Evolutionary conservation across 352 stramenopile species (phyloP), one percentile per base, ranked within the genome.

Genomic region (Globisporangium recalcitrans): DNA sequence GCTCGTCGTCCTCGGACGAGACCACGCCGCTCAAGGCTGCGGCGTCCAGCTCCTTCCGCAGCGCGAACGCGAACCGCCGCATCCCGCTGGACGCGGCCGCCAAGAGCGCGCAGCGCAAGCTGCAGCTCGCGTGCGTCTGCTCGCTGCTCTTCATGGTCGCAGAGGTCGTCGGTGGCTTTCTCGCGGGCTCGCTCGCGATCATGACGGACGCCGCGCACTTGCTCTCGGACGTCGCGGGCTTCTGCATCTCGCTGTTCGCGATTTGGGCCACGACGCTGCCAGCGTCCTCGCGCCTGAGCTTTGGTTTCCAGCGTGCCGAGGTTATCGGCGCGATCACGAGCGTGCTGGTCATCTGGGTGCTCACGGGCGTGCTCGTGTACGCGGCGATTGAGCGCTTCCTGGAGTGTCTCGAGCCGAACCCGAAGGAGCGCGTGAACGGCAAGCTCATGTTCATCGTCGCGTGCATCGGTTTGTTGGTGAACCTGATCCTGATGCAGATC

Each of bases 391-490:
- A 91, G 65, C 85, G 97, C 51, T 84, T 94, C 62, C 68, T 87
- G 57, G 82, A 93, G 58, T 89, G 78, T 42, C 71, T 97, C 19
- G 31, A 86, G 54, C 80, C 82, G 7, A 69, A 96, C 73, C 77
- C 85, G 11, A 70, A 79, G 47, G 90, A 95, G 66, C 65, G 69
- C 55, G 95, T 99, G 1, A 87, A 99, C 71, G 97, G 97, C 72
- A 93, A 92, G 63, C 67, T 99, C 63, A 99, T 99, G 97, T 96
- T 96, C 69, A 89, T 95, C 24, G 90, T 99, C 57, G 96, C 97
- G 1, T 80, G 78, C 58, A 94, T 99, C 68, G 97, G 97, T 0
- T 87, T 99, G 10, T 60, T 98, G 32, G 92, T 99, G 24, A 99
- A 99, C 78, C 60, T 99, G 36, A 84, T 91, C 24, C 73, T 99